A percentile compares a stretch with the other conserved stretches of the same genome.
These are phyloP conservation scores for Colletotrichum aenigma DNA, from an alignment of 2,329 filamentous ascomycete genomes.

Conservation along the genomic window DNA sequence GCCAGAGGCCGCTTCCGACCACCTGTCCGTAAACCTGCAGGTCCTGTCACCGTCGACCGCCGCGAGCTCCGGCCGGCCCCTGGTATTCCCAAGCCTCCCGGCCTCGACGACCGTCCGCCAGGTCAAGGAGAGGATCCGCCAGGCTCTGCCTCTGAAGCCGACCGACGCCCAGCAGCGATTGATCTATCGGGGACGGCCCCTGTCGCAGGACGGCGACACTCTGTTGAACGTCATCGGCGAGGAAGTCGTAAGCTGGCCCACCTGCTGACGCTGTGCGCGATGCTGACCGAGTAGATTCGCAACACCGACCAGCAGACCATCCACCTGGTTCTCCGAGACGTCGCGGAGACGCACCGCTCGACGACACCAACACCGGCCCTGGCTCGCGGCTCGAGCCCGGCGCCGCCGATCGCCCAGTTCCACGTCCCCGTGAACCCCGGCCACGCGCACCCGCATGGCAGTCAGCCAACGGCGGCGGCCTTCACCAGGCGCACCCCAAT, in stretches of 20 bases:
- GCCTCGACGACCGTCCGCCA: slow-evolving; percentile 58
- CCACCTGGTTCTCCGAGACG: slow-evolving; percentile 56
- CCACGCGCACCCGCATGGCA: slow-evolving; percentile 25
- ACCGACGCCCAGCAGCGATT: slow-evolving; percentile 60
- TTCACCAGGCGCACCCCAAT: slow-evolving; percentile 32
- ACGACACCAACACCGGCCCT: slow-evolving; percentile 27
- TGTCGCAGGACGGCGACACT: slow-evolving; percentile 59
- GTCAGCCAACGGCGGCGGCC: slow-evolving; percentile 29
- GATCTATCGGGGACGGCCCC: slow-evolving; percentile 63
- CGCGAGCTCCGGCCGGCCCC: slow-evolving; percentile 52
- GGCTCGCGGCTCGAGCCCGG: slow-evolving; percentile 25
- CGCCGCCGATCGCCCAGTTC: slow-evolving; percentile 21
- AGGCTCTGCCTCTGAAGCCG: slow-evolving; percentile 53
- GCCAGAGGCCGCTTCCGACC: slow-evolving; percentile 27
- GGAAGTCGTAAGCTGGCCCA: slow-evolving; percentile 48
- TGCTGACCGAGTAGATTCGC: slow-evolving; percentile 17
- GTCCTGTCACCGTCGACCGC: slow-evolving; percentile 61
- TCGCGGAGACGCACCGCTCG: slow-evolving; percentile 28
- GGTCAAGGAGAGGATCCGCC: slow-evolving; percentile 63
- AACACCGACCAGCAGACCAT: slow-evolving; percentile 50
- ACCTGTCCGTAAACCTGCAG: slow-evolving; percentile 57
- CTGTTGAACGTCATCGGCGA: slow-evolving; percentile 62
- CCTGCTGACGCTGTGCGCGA: background rate
- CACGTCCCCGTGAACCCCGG: slow-evolving; percentile 18
- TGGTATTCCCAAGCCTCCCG: slow-evolving; percentile 53